Conservation (phyloP, 2,329 filamentous ascomycete species). For the Hypoxylon sp. region DNA sequence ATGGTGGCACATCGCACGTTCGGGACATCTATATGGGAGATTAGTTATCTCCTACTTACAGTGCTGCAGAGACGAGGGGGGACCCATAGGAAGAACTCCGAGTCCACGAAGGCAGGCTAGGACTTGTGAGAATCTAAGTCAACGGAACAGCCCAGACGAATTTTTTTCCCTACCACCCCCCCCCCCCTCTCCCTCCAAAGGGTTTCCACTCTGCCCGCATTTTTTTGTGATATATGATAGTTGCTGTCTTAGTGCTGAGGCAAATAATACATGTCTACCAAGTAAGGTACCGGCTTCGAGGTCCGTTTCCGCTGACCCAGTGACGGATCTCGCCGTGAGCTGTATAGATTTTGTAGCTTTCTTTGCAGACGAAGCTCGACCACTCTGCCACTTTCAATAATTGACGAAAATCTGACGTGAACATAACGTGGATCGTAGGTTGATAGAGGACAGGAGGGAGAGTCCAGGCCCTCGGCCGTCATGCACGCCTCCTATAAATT, state of each 20-base stretch:
- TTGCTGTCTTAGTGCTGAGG: slow-evolving; percentile 22
- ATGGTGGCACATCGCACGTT: slow-evolving; percentile 26
- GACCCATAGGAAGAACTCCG: slow-evolving; percentile 10
- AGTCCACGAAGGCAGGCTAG: slow-evolving; percentile 15
- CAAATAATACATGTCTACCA: slow-evolving; percentile 28
- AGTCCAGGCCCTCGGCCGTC: slow-evolving; percentile 26
- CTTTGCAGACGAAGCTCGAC: slow-evolving; percentile 9
- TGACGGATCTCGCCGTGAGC: slow-evolving; percentile 20
- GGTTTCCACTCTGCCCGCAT: slow-evolving; percentile 19
- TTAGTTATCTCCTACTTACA: slow-evolving; percentile 15
- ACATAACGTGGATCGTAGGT: slow-evolving; percentile 22
- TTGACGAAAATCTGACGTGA: slow-evolving; percentile 34
- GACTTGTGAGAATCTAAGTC: slow-evolving; percentile 12
- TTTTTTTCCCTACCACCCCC: slow-evolving; percentile 22
- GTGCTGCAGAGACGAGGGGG: slow-evolving; percentile 16
- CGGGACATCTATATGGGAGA: slow-evolving; percentile 28
- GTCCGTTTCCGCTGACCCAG: slow-evolving; percentile 31
- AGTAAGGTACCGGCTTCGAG: slow-evolving; percentile 18
- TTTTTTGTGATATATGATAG: slow-evolving; percentile 35
- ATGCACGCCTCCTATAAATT: too few relatives aligned
- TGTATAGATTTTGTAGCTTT: too few relatives aligned
- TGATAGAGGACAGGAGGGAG: slow-evolving; percentile 20
- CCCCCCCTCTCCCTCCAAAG: slow-evolving; percentile 23
- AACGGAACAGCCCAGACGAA: slow-evolving; percentile 19
- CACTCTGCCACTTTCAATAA: slow-evolving; percentile 7